Conservation (phyloP, 768 basidiomycete species). For the Hygrophorus russula region DNA sequence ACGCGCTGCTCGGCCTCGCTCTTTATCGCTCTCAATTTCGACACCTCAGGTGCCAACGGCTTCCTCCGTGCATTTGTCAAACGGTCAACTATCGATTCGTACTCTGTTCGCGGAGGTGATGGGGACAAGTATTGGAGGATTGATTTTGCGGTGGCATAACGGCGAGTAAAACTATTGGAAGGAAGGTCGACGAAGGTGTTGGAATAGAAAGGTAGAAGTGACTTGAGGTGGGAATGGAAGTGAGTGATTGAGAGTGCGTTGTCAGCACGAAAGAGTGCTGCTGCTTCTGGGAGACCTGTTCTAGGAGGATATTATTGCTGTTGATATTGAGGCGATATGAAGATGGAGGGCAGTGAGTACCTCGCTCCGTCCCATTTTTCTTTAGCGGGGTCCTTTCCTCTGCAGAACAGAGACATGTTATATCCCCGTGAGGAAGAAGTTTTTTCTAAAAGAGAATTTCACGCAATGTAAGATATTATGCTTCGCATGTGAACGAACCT, state of each 20-base stretch:
- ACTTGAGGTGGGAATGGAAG: conserved; percentile 49
- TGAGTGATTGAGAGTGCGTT: conserved; percentile 46
- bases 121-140: conserved; percentile 42
- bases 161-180: conserved; percentile 16
- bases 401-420: conserved; percentile 75
- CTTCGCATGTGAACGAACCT: conserved; percentile 28
- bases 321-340: conserved; percentile 1
- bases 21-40: conserved; percentile 67
- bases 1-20: conserved; percentile 63
- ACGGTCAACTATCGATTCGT: conserved; percentile 44
- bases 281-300: conserved; percentile 56
- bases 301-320: conserved; percentile 19
- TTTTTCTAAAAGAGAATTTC: conserved; percentile 41
- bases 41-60: conserved; percentile 58
- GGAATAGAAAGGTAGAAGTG: conserved; percentile 35
- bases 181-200: conserved; percentile 45
- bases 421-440: conserved; percentile 62
- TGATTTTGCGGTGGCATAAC: conserved; percentile 32
- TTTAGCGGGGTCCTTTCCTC: conserved; percentile 59
- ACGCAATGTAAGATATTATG: neutral
- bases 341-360: conserved; percentile 17
- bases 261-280: conserved; percentile 68
- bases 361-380: conserved; percentile 92
- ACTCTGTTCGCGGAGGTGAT: conserved; percentile 24
- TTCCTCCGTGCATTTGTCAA: conserved; percentile 32